Evolutionary conservation across 768 basidiomycete genomes (phyloP).

Genomic region (Podaxis sp.): DNA sequence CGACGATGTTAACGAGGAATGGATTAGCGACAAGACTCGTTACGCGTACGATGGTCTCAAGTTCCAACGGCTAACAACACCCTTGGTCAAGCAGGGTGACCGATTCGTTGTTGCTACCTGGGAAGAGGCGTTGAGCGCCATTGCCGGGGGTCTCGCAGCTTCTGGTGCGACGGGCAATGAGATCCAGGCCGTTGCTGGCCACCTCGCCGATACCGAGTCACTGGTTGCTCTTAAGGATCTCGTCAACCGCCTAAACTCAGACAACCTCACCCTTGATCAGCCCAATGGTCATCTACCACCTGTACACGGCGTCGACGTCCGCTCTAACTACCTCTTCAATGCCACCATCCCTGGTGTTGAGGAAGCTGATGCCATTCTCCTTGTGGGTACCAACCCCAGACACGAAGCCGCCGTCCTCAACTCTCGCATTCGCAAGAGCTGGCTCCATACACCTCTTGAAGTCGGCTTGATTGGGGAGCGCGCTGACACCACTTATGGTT

Average conservation of each 20-base stretch:
- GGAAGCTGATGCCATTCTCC: conserved; percentile 86
- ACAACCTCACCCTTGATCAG: conserved; percentile 86
- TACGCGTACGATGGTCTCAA: conserved; percentile 94
- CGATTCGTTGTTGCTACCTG: conserved; percentile 88
- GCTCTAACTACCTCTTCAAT: conserved; percentile 97
- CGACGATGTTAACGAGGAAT: conserved; percentile 98
- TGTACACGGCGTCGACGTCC: conserved; percentile 81
- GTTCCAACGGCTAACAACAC: conserved; percentile 93
- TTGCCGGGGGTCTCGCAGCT: conserved; percentile 72
- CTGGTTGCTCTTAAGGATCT: conserved; percentile 93
- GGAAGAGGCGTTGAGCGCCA: conserved; percentile 81
- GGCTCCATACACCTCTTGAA: conserved; percentile 84
- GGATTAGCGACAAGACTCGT: conserved; percentile 99
- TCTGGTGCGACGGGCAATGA: conserved; percentile 88
- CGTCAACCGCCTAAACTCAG: conserved; percentile 89
- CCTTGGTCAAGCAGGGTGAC: conserved; percentile 88
- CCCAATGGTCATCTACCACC: conserved; percentile 65
- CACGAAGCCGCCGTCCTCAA: conserved; percentile 98
- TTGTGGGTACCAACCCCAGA: conserved; percentile 94
- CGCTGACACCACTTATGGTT: conserved; percentile 89
- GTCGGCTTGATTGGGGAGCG: conserved; percentile 89
- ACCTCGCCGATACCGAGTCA: conserved; percentile 91
- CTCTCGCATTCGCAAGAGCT: conserved; percentile 93
- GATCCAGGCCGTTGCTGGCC: conserved; percentile 93
- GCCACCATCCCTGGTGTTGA: conserved; percentile 88